Conservation (phyloP, 2,329 filamentous ascomycete genomes). For the Chalaropsis thielavioides region DNA sequence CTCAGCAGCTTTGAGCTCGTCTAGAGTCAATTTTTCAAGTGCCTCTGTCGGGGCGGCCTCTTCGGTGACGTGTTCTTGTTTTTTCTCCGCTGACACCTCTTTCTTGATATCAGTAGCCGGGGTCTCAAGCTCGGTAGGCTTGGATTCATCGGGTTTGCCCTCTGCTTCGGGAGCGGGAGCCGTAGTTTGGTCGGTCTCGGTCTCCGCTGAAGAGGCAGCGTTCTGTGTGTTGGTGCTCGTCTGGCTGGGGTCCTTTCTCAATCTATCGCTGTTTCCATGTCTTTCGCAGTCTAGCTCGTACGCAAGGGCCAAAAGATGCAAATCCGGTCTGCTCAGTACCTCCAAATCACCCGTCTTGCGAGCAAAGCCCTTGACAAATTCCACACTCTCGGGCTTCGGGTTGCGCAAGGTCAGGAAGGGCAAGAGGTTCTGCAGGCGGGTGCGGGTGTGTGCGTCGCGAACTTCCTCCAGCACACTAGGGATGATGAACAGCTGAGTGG, state of each 20-base stretch:
- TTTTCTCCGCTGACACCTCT: not conserved
- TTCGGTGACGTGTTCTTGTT: not conserved
- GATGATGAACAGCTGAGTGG: conserved; percentile 66
- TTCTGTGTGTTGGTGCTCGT: conserved; percentile 8
- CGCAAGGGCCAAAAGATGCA: conserved; percentile 75
- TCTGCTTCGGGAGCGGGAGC: not conserved
- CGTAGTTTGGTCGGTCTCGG: conserved; percentile 20
- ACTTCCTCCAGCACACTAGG: conserved; percentile 81
- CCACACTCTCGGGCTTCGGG: conserved; percentile 62
- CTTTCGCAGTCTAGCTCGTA: conserved; percentile 91
- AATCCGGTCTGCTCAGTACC: conserved; percentile 76
- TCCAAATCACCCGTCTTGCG: conserved; percentile 77
- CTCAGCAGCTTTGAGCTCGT: not conserved
- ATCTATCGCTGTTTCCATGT: conserved; percentile 39
- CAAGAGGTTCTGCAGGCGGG: conserved; percentile 69
- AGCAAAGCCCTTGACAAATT: conserved; percentile 70
- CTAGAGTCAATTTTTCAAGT: conserved; percentile 8
- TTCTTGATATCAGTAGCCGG: not conserved
- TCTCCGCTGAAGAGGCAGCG: conserved; percentile 16
- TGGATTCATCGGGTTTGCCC: not conserved
- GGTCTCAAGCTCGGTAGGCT: not conserved
- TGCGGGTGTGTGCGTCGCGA: conserved; percentile 65
- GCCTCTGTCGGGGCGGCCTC: not conserved
- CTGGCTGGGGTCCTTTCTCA: conserved; percentile 16
- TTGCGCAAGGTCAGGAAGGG: conserved; percentile 70